Conservation (phyloP, 2,329 filamentous ascomycete species). For the Calonectria pauciramosa region DNA sequence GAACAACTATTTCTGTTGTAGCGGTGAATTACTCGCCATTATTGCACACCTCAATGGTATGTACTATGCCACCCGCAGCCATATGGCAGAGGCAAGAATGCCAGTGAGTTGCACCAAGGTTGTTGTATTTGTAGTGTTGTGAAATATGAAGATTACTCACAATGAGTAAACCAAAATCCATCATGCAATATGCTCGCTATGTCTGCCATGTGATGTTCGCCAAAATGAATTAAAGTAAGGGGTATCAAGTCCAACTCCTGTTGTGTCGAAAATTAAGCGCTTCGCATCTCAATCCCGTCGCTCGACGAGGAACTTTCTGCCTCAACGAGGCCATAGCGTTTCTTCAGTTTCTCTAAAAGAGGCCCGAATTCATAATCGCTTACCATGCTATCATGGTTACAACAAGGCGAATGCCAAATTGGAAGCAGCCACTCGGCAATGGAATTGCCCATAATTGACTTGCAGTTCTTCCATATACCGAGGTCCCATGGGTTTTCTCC, state of each 20-base stretch:
- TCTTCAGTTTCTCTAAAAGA: slow-evolving; percentile 69
- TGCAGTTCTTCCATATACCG: slow-evolving; percentile 78
- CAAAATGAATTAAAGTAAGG: slow-evolving; percentile 14
- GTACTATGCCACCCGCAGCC: neutral
- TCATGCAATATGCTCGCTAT: neutral
- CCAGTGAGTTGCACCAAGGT: neutral
- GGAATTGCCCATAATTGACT: slow-evolving; percentile 81
- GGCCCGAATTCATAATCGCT: slow-evolving; percentile 79
- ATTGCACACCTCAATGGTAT: neutral
- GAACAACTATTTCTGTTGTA: too few species aligned
- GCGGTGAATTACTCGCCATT: neutral
- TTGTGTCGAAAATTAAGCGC: slow-evolving; percentile 18
- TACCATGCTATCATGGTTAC: slow-evolving; percentile 73
- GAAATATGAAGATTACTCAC: neutral
- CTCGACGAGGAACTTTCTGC: slow-evolving; percentile 15
- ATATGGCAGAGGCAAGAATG: neutral
- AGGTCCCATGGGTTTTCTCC: slow-evolving; percentile 91
- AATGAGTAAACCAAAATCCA: neutral
- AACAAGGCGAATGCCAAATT: slow-evolving; percentile 80
- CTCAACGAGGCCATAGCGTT: slow-evolving; percentile 49
- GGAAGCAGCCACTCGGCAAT: slow-evolving; percentile 86
- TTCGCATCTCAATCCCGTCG: slow-evolving; percentile 37
- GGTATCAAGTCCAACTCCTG: slow-evolving; percentile 37
- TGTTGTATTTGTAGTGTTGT: neutral
- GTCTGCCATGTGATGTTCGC: neutral